Evolutionary conservation across 495 filamentous ascomycete species (phyloP).

Genomic region (Pyronema omphalodes): DNA sequence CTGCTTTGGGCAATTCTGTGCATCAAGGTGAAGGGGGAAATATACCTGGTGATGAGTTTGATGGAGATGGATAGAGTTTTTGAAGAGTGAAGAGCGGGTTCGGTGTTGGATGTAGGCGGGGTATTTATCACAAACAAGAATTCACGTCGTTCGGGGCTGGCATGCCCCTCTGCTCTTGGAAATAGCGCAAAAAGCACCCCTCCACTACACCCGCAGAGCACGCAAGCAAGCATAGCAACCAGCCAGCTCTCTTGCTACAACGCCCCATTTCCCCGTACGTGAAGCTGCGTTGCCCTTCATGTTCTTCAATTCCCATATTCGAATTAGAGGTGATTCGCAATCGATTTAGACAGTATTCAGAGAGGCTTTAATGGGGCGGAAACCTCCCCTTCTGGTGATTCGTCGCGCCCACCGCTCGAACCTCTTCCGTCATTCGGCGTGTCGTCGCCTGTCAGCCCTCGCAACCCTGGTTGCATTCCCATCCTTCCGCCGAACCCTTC

Average conservation of each 20-base stretch:
- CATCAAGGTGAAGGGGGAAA: not conserved
- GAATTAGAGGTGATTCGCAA: no score
- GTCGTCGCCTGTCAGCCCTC: not conserved
- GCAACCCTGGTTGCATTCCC: not conserved
- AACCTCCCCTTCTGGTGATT: not conserved
- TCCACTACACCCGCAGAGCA: not conserved
- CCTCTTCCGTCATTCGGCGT: not conserved
- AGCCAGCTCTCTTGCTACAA: no score
- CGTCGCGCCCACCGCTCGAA: not conserved
- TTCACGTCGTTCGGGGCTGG: not conserved
- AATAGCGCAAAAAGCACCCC: not conserved
- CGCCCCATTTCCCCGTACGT: no score
- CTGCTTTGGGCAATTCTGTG: no score
- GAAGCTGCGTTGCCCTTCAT: no score
- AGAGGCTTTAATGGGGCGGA: no score
- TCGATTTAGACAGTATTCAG: no score
- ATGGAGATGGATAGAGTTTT: not conserved
- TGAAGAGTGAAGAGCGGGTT: not conserved
- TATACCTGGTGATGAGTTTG: not conserved
- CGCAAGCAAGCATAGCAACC: no score
- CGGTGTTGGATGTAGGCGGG: not conserved
- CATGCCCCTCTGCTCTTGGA: not conserved
- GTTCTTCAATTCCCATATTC: no score
- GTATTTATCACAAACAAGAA: slow-evolving; percentile 4
- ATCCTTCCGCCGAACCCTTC: not conserved